Conservation (phyloP, 2,329 filamentous ascomycete genomes). For the Stachybotrys chlorohalonatus region DNA sequence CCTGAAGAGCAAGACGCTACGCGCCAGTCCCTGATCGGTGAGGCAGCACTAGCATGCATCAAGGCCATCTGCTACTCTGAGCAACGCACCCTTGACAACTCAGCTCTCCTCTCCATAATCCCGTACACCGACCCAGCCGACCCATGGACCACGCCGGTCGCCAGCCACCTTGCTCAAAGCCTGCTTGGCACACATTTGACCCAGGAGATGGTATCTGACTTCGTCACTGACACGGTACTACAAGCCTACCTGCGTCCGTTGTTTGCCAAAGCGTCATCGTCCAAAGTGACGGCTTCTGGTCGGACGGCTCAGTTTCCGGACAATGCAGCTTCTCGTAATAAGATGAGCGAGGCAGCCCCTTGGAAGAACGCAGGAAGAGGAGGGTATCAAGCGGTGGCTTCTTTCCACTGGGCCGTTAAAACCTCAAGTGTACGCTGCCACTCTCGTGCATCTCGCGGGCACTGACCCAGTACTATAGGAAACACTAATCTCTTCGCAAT, state of each 20-base stretch:
- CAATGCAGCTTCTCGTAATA: conserved; percentile 1
- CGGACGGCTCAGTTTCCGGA: conserved; percentile 16
- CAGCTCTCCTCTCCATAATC: conserved; percentile 19
- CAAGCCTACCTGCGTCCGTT: conserved; percentile 55
- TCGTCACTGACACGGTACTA: conserved; percentile 50
- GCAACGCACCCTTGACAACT: conserved; percentile 4
- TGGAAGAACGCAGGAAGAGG: conserved; percentile 13
- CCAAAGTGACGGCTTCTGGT: conserved; percentile 22
- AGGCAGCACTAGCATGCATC: conserved; percentile 19
- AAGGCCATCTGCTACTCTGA: conserved; percentile 10
- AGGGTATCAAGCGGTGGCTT: conserved; percentile 10
- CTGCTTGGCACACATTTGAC: conserved; percentile 21
- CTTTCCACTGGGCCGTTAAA: conserved; percentile 45
- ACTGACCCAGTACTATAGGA: conserved; percentile 1
- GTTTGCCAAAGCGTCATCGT: conserved; percentile 47
- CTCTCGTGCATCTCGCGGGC: too few relatives aligned
- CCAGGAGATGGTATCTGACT: conserved; percentile 11
- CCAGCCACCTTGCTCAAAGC: conserved; percentile 17
- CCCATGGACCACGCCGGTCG: conserved; percentile 27
- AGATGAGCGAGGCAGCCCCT: conserved; percentile 2
- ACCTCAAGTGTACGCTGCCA: conserved; percentile 35
- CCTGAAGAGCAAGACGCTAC: neutral
- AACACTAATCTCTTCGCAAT: conserved; percentile 30
- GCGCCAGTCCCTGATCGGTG: conserved; percentile 7
- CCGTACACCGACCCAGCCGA: conserved; percentile 21